Evolutionary conservation across 805 yeast species (phyloP), one percentile per base, ranked within the genome.

Genomic region (Sugiyamaella boreocaroliniensis): DNA sequence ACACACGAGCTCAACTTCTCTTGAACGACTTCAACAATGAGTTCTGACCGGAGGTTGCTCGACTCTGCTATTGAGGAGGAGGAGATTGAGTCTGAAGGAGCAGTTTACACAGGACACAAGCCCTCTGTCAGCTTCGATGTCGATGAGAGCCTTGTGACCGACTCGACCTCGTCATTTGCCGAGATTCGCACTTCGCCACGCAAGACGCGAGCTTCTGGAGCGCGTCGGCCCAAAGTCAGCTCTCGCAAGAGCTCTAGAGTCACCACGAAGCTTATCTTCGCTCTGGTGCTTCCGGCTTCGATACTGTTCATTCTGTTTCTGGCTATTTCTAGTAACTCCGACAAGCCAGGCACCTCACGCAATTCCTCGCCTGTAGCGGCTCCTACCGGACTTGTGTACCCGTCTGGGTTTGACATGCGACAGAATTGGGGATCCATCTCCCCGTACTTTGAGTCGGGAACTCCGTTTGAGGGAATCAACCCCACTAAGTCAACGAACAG

Each of bases 351-450:
- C 5, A 54, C 61, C 6, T 49, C 62, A n/a, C 51, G 55, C 18
- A 58, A 53, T 37, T 52, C 61, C 10, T 54, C 61, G 20, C 64
- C 65, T 3, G 61, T 62, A 5, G 71, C 71, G 0, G 72, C 71
- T 3, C 73, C 68, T 2, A 69, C 73, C 2, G 73, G 73, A 22
- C 52, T 60, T 7, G 53, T 58, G 2, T 67, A 58, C 50, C 63
- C 66, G 8, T 52, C 59, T 34, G 71, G 69, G 29, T 69, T 69
- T 58, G 62, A 69, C 58, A 68, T 69, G 68, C 60, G 62, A 56
- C 69, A 69, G 48, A 69, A 70, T 43, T 70, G 74, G 74, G 74
- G 73, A 40, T 55, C 71, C 15, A 61, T 67, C 47, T 67, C 73
- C 29, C 74, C 74, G 15, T 70, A 67, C 55, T 69, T 70, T 53